Evolutionary conservation across 2,329 filamentous ascomycete species (phyloP), one percentile per base, ranked within the genome.

Genomic region (Periglandula ipomoeae): DNA sequence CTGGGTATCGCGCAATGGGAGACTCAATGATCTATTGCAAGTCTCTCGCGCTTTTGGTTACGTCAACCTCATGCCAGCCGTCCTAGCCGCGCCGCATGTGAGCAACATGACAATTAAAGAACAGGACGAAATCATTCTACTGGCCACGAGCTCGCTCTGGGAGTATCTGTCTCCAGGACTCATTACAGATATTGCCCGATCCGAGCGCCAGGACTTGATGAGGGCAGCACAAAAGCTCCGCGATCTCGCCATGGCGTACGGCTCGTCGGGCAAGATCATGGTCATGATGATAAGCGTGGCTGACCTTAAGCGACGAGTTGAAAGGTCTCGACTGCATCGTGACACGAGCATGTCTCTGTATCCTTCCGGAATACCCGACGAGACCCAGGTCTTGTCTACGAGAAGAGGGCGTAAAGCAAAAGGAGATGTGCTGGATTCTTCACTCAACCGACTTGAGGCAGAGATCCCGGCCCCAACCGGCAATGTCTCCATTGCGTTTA

Each of bases 201-300:
- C 85, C 22, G 91, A 95, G 66, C 83, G 89, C 6, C 79, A 81
- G 41, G 91, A 98, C 63, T 75, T 96, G 40, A 98, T 98, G 93
- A 80, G 88, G 48, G 93, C 91, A 15, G 86, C 93, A 4, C 91
- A 97, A 64, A 95, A 95, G 69, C 77, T 98, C 27, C 83, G 93
- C 50, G 93, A 98, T 69, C 74, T 97, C 48, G 93, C 93, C 38
- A 95, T 98, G 62, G 89, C 91, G 1, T 97, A 96, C 64, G 93
- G 93, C 47, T 88, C 91, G 11, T 90, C 84, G 1, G 85, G 85
- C 61, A 98, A 98, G 70, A 87, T 97, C 54, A 97, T 97, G 90
- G 89, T 98, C 40, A 97, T 97, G 91, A 88, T 98, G 73, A 83
- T 98, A 48, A 91, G 90, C 48, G 86, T 98, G 34, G 84, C 86